Evolutionary conservation across 73 alveolate species (phyloP).

Genomic region (Tetrahymena elliotti): DNA sequence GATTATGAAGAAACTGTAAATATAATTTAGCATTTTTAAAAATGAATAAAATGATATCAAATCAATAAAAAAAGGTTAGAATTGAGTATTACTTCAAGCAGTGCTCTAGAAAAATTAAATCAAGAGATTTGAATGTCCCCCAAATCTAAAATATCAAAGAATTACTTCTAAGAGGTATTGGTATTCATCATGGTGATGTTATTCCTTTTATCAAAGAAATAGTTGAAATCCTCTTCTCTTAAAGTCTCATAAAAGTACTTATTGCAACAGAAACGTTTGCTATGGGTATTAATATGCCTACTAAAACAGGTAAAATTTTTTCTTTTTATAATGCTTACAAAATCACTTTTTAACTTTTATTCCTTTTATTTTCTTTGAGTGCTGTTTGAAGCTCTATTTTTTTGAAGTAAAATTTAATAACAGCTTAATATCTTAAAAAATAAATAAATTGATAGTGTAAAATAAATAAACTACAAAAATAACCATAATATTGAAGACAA

Average conservation of each 20-base stretch:
- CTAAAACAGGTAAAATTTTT: slow-evolving; percentile 58
- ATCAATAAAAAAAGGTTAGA: slow-evolving; percentile 44
- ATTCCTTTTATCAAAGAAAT: slow-evolving; percentile 91
- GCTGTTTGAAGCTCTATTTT: too few species aligned
- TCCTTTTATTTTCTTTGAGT: too few species aligned
- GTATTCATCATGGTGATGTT: slow-evolving; percentile 92
- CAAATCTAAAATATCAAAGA: slow-evolving; percentile 61
- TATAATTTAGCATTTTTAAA: not conserved
- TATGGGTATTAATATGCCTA: slow-evolving; percentile 99
- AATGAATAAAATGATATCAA: not conserved
- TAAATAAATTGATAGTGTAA: too few species aligned
- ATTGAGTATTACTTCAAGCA: slow-evolving; percentile 62
- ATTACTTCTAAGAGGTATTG: slow-evolving; percentile 84
- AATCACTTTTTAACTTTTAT: not conserved
- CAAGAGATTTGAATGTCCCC: slow-evolving; percentile 74
- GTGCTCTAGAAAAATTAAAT: slow-evolving; percentile 58
- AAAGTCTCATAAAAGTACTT: slow-evolving; percentile 84
- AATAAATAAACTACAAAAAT: too few species aligned
- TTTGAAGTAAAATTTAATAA: too few species aligned
- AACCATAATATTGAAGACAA: too few species aligned
- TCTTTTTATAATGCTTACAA: not conserved
- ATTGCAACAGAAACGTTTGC: slow-evolving; percentile 99
- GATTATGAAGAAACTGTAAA: not conserved
- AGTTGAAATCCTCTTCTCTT: slow-evolving; percentile 91
- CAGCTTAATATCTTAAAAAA: too few species aligned